Conservation (phyloP, 768 basidiomycete genomes). For the Sutorius australiensis region DNA sequence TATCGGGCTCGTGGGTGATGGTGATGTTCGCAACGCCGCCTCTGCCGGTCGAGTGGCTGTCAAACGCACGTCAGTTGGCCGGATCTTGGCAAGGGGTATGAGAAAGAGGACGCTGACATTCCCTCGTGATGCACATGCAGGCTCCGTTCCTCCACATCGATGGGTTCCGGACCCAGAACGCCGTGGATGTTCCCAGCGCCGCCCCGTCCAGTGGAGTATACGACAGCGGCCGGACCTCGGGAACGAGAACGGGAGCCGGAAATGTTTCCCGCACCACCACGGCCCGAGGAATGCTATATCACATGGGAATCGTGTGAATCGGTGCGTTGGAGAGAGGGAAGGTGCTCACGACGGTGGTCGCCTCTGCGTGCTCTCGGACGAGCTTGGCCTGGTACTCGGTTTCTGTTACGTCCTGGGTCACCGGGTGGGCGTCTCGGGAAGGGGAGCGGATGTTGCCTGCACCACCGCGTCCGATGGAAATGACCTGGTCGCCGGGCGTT, state of each 20-base stretch:
- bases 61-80: neutral
- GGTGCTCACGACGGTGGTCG: constrained; percentile 34
- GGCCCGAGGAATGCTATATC: constrained; percentile 54
- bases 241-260: constrained; percentile 47
- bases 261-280: constrained; percentile 67
- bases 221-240: constrained; percentile 31
- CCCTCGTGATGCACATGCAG: constrained; percentile 30
- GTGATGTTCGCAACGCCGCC: constrained; percentile 66
- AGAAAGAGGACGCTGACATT: constrained; percentile 36
- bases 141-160: constrained; percentile 37
- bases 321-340: neutral
- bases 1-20: constrained; percentile 31
- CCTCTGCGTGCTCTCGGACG: constrained; percentile 28
- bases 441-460: constrained; percentile 82
- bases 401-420: constrained; percentile 26
- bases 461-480: constrained; percentile 74
- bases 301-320: neutral
- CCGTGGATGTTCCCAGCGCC: constrained; percentile 56
- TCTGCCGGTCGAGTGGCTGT: constrained; percentile 64
- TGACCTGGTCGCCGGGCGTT: constrained; percentile 12
- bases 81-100: neutral
- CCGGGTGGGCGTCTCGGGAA: constrained; percentile 48
- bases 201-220: constrained; percentile 58
- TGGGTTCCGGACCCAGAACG: constrained; percentile 20
- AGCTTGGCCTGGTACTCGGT: constrained; percentile 22